Evolutionary conservation across 768 basidiomycete genomes (phyloP), one percentile per base, ranked within the genome.

Genomic region (Tephrocybe sp.): DNA sequence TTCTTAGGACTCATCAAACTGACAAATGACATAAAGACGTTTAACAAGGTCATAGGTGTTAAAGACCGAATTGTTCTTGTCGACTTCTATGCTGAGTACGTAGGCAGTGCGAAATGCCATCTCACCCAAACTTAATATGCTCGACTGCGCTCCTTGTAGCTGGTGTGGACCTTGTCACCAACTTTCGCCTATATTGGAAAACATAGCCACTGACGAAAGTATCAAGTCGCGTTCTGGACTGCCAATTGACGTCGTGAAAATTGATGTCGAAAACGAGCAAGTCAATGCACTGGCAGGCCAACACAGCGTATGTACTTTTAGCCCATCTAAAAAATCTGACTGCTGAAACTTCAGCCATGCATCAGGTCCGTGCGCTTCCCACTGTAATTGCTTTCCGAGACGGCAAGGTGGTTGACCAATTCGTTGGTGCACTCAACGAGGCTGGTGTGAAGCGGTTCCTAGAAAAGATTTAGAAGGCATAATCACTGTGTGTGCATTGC

Each of bases 51-150:
- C 40, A 60, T 64, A 11, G 60, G 62, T 1, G 65, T 73, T 22
- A 72, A 71, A 46, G 74, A 77, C 49, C 77, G 80, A 42, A 66
- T 87, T 20, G 77, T 86, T 36, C 68, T 91, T 5, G 87, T 89
- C 19, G 89, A 91, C 57, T 91, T 91, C 57, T 86, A 89, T 62
- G 89, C 89, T 41, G 80, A 89, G 89, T 89, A 59, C 41, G 83
- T 73, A 55, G 31, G 46, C 45, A 51, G 3, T 4, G 4, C 3
- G 7, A 3, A 26, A 26, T 32, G 39, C 43, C 52, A 16, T 22
- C n/a, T 39, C 42, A 12, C 17, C 19, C 45, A 40, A 16, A 20
- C 40, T 39, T 7, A n/a, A n/a, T n/a, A 31, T 30, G 17, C 16
- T 45, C 22, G 26, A 11, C 36, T 26, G 3, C 22, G 3, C 22